Conservation (phyloP, 2,329 filamentous ascomycete species). For the Rosellinia necatrix region DNA sequence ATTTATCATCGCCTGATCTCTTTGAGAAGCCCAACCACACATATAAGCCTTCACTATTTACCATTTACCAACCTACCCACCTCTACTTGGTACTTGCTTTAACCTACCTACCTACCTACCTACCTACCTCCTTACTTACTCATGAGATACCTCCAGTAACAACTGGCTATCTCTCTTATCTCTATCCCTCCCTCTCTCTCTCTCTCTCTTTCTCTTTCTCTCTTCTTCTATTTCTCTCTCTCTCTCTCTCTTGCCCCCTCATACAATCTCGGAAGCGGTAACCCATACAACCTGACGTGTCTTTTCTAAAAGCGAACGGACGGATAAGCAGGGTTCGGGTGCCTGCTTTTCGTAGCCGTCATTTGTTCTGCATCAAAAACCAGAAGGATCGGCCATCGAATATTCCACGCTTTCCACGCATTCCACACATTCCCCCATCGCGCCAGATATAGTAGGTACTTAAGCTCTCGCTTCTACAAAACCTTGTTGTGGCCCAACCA, state of each 20-base stretch:
- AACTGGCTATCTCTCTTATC: not conserved
- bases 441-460: no score
- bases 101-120: no score
- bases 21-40: not conserved
- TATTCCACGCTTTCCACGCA: not conserved
- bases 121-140: no score
- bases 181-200: no score
- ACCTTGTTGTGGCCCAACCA: no score
- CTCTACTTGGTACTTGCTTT: not conserved
- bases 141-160: not conserved
- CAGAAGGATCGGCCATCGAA: not conserved
- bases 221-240: no score
- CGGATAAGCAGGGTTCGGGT: conserved; percentile 1
- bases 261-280: not conserved
- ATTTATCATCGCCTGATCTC: not conserved
- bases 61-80: not conserved
- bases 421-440: not conserved
- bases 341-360: conserved; percentile 4
- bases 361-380: not conserved
- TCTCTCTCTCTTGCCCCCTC: not conserved
- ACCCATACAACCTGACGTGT: not conserved
- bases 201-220: not conserved
- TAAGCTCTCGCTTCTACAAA: not conserved
- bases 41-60: no score
- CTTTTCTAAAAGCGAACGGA: not conserved